Percentiles rank a stretch among this genome's conserved stretches.
Evolutionary conservation across 148 eudicot genomes (phyloP).

Genomic region (Selenicereus undatus): DNA sequence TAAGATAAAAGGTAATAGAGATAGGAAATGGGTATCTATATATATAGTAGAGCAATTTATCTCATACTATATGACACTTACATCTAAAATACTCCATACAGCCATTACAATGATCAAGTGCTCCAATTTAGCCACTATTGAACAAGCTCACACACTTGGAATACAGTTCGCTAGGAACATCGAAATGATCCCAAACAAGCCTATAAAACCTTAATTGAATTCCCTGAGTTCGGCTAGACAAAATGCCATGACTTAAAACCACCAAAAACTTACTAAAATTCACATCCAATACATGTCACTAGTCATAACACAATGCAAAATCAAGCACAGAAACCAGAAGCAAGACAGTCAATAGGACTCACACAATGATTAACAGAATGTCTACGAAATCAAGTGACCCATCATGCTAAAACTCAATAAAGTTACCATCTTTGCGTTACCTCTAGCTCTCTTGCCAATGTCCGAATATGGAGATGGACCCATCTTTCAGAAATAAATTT

Average conservation of each 20-base stretch:
- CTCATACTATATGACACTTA: neutral
- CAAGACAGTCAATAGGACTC: neutral
- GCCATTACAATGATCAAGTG: neutral
- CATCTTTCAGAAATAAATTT: constrained; percentile 7
- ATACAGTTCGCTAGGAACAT: no score
- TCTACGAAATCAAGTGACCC: no score
- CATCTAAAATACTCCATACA: neutral
- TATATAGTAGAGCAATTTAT: neutral
- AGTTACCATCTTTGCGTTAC: neutral
- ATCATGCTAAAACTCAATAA: neutral
- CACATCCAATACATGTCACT: neutral
- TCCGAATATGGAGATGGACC: constrained; percentile 24
- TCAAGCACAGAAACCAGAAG: neutral
- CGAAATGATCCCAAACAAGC: no score
- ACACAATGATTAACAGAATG: no score
- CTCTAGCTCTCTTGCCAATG: constrained; percentile 30
- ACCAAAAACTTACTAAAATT: no score
- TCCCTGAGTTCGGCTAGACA: neutral
- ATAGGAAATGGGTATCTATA: no score
- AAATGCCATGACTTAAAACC: neutral
- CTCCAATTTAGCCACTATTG: no score
- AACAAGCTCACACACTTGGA: no score
- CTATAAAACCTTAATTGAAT: no score
- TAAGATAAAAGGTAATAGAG: no score
- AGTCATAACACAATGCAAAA: neutral